Percentiles rank a stretch among this genome's conserved stretches.
phyloP scores from a whole-genome alignment of 352 stramenopile genomes.

The Globisporangium ultimum region DNA sequence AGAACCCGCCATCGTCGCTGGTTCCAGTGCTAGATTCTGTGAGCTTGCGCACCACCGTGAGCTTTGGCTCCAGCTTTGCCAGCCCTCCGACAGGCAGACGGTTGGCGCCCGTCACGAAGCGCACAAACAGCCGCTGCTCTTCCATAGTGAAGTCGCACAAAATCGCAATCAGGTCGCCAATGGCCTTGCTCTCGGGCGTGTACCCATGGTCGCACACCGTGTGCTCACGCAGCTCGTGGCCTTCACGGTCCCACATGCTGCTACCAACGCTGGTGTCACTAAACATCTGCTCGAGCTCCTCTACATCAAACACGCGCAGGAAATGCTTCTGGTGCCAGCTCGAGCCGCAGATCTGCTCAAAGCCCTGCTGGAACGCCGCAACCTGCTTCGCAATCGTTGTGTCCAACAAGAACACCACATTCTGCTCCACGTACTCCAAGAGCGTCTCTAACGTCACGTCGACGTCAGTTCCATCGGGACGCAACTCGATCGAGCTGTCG shows the following conservation, averaged over 20 bases:
- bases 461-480: slow-evolving; percentile 29
- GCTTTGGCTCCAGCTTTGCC: slow-evolving; percentile 72
- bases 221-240: slow-evolving; percentile 60
- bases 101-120: slow-evolving; percentile 88
- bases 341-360: slow-evolving; percentile 55
- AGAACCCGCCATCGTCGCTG: slow-evolving; percentile 11
- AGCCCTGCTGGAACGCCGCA: slow-evolving; percentile 60
- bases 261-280: slow-evolving; percentile 37
- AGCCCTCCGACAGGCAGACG: slow-evolving; percentile 84
- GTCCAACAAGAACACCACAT: slow-evolving; percentile 56
- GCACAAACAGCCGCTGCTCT: slow-evolving; percentile 83
- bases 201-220: slow-evolving; percentile 89
- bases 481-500: slow-evolving; percentile 51
- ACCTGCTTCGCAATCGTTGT: slow-evolving; percentile 61
- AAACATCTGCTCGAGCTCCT: slow-evolving; percentile 66
- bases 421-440: slow-evolving; percentile 50
- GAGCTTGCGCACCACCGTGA: slow-evolving; percentile 88
- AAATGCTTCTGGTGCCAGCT: slow-evolving; percentile 22
- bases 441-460: slow-evolving; percentile 51
- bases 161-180: slow-evolving; percentile 72
- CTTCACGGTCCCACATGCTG: slow-evolving; percentile 71
- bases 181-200: slow-evolving; percentile 53
- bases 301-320: slow-evolving; percentile 56
- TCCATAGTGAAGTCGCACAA: slow-evolving; percentile 61
- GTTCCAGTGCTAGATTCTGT: slow-evolving; percentile 13